These are phyloP conservation scores for Metroxylon sagu DNA, from an alignment of 176 grass and related monocot species.

Conservation along the genomic window DNA sequence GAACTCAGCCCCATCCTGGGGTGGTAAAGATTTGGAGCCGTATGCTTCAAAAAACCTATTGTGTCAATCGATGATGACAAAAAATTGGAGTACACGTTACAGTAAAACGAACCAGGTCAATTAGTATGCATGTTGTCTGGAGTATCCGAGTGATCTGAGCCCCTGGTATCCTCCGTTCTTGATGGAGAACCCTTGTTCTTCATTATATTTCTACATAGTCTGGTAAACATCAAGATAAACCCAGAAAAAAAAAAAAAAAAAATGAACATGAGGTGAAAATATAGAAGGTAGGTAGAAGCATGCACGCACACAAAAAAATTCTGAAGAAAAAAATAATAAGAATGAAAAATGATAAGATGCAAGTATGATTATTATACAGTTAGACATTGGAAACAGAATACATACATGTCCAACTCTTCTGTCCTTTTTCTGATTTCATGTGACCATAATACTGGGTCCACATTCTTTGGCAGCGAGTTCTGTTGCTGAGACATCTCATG, in stretches of 20 bases:
- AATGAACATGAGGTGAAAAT: conserved; percentile 4
- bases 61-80: no score
- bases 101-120: conserved; percentile 3
- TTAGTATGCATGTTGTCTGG: conserved; percentile 24
- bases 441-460: conserved; percentile 76
- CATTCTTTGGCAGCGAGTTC: conserved; percentile 68
- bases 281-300: not conserved
- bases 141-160: conserved; percentile 34
- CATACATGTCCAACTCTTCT: conserved; percentile 67
- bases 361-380: no score
- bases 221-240: conserved; percentile 29
- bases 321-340: no score
- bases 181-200: conserved; percentile 30
- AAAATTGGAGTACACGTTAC: no score
- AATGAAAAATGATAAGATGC: no score
- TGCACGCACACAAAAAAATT: not conserved
- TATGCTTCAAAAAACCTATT: no score
- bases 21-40: no score
- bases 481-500: conserved; percentile 56
- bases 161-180: conserved; percentile 38
- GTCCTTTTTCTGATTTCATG: conserved; percentile 57
- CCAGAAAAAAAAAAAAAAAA: conserved; percentile 23
- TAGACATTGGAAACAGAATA: no score
- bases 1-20: no score
- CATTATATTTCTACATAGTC: conserved; percentile 57